Evolutionary conservation across 371 early-diverging fungal genomes (phyloP).

Genomic region (Syncephalis fuscata): DNA sequence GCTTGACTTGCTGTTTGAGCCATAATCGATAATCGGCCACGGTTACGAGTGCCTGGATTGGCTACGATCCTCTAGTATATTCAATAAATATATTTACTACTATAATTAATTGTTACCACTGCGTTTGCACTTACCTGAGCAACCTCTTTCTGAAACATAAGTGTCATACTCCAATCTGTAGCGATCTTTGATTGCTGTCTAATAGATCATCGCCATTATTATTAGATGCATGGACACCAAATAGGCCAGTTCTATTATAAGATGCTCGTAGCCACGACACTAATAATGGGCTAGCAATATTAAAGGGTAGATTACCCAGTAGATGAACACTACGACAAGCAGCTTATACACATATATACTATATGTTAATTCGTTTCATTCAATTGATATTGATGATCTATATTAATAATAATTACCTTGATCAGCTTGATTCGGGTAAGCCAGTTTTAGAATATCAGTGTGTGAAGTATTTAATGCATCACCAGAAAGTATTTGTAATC

Average conservation of each 20-base stretch:
- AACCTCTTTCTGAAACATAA: conserved; percentile 82
- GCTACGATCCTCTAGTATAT: conserved; percentile 38
- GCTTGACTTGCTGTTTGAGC: conserved; percentile 53
- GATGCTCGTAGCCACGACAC: conserved; percentile 55
- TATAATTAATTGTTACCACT: not conserved
- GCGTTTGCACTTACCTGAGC: conserved; percentile 27
- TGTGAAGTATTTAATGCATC: conserved; percentile 47
- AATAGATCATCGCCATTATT: no score
- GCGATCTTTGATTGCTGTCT: no score
- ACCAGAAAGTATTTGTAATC: conserved; percentile 27
- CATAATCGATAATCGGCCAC: conserved; percentile 58
- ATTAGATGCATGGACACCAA: no score
- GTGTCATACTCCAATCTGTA: conserved; percentile 45
- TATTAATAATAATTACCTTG: not conserved
- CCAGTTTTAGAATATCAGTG: conserved; percentile 15
- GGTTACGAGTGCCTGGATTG: conserved; percentile 21
- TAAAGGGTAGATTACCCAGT: conserved; percentile 71
- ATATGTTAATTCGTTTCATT: not conserved
- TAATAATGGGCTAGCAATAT: conserved; percentile 53
- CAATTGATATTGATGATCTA: not conserved
- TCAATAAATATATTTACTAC: not conserved
- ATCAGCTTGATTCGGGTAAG: not conserved
- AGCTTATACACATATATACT: not conserved
- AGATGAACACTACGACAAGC: conserved; percentile 19
- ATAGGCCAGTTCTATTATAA: conserved; percentile 33